Evolutionary conservation across 331 rosid genomes (phyloP).

Genomic region (Quercus lobata): DNA sequence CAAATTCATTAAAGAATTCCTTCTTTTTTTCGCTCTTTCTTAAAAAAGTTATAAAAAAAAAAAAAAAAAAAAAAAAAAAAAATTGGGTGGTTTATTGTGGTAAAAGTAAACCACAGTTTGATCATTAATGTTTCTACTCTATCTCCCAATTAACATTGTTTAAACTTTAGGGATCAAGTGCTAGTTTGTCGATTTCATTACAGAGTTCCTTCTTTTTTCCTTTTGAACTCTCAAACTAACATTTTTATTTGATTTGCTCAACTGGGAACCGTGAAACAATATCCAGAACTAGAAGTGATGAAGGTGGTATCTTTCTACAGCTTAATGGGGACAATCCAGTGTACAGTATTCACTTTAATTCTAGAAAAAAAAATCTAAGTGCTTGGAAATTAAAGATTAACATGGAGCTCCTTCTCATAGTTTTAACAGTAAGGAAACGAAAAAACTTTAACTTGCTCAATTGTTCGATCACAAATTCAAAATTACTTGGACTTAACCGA

Average conservation of each 20-base stretch:
- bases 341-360: constrained; percentile 36
- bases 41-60: too few species aligned
- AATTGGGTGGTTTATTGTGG: too few species aligned
- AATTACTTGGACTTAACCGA: neutral
- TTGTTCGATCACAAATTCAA: neutral
- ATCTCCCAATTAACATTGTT: neutral
- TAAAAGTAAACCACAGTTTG: too few species aligned
- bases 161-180: too few species aligned
- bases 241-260: constrained; percentile 13
- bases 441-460: neutral
- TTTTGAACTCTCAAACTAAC: neutral
- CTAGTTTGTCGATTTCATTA: too few species aligned
- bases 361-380: constrained; percentile 35
- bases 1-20: too few species aligned
- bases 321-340: constrained; percentile 55
- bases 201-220: neutral
- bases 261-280: constrained; percentile 52
- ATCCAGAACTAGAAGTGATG: constrained; percentile 55
- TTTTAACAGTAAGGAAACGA: constrained; percentile 43
- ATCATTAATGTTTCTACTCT: too few species aligned
- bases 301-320: constrained; percentile 54
- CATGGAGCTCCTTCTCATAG: constrained; percentile 57
- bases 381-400: constrained; percentile 48
- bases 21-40: neutral
- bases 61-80: too few species aligned